phyloP scores from a whole-genome alignment of 192 early-diverging fungal genomes.

The Coemansia sp. region DNA sequence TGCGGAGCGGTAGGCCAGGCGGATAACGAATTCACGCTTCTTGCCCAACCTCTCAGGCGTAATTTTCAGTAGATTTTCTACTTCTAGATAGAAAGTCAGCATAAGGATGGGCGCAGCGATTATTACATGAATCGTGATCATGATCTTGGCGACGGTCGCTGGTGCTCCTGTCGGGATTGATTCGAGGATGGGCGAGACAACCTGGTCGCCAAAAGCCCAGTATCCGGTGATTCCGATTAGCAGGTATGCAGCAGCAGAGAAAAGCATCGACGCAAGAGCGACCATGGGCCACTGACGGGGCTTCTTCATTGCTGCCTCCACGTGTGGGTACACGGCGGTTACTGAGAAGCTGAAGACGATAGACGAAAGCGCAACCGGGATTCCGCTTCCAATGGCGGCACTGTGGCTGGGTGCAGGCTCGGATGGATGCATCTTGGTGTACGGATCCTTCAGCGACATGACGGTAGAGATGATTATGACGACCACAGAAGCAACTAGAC shows the following conservation, averaged over 20 bases:
- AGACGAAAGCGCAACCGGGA: constrained; percentile 67
- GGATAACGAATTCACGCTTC: constrained; percentile 54
- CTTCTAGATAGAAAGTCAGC: constrained; percentile 66
- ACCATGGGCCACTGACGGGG: constrained; percentile 69
- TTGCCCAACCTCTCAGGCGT: constrained; percentile 40
- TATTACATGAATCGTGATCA: constrained; percentile 76
- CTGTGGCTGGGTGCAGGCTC: constrained; percentile 23
- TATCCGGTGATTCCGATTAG: constrained; percentile 69
- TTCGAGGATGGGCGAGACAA: constrained; percentile 64
- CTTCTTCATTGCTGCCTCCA: constrained; percentile 70
- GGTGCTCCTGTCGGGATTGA: constrained; percentile 61
- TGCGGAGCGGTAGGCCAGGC: constrained; percentile 54
- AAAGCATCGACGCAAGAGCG: constrained; percentile 55
- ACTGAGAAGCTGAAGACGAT: constrained; percentile 73
- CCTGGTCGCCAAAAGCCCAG: constrained; percentile 64
- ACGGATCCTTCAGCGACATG: constrained; percentile 47
- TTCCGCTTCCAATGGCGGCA: constrained; percentile 33
- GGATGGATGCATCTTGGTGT: constrained; percentile 37
- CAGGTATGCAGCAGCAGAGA: constrained; percentile 66
- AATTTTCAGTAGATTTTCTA: constrained; percentile 61
- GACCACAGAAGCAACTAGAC: constrained; percentile 65
- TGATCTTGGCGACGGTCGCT: constrained; percentile 61
- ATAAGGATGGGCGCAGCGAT: constrained; percentile 75
- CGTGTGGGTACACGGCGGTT: constrained; percentile 77
- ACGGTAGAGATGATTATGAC: constrained; percentile 64